A percentile compares a stretch with the other conserved stretches of the same genome.
phyloP scores from a whole-genome alignment of 1,284 basidiomycete species.

The Lignosus rhinocerotis region DNA sequence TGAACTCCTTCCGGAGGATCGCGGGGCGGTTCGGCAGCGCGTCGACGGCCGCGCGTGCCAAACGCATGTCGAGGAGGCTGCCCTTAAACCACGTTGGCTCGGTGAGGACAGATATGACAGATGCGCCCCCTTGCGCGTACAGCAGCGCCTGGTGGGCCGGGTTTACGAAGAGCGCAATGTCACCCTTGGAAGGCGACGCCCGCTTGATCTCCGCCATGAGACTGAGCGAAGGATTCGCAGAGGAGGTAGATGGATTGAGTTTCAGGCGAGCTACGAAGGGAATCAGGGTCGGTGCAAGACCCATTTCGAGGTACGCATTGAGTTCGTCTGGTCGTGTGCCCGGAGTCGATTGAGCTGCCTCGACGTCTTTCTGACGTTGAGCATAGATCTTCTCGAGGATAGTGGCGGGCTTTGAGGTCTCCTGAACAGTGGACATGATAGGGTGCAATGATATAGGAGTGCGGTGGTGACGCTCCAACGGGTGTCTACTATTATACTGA shows the following conservation, averaged over 20 bases:
- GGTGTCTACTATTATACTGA: too few species aligned
- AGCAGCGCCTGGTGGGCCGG: slow-evolving; percentile 84
- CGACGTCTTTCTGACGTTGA: slow-evolving; percentile 59
- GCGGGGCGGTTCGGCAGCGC: slow-evolving; percentile 87
- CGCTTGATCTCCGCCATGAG: slow-evolving; percentile 96
- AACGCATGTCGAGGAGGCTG: slow-evolving; percentile 86
- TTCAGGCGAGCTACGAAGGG: slow-evolving; percentile 50
- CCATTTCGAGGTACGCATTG: slow-evolving; percentile 67
- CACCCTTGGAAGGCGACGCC: slow-evolving; percentile 90
- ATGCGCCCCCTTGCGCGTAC: slow-evolving; percentile 90
- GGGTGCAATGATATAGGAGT: not conserved
- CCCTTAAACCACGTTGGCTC: slow-evolving; percentile 99
- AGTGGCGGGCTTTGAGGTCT: slow-evolving; percentile 57
- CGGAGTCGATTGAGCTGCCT: slow-evolving; percentile 57
- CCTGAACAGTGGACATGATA: slow-evolving; percentile 1
- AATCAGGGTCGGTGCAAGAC: slow-evolving; percentile 80
- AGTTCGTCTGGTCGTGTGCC: slow-evolving; percentile 73
- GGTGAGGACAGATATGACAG: slow-evolving; percentile 93
- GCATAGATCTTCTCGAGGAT: slow-evolving; percentile 75
- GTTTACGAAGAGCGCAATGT: slow-evolving; percentile 74
- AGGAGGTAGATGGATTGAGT: slow-evolving; percentile 54
- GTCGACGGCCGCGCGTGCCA: slow-evolving; percentile 86
- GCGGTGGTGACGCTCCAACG: not conserved
- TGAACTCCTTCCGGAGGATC: slow-evolving; percentile 97
- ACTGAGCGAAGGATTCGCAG: slow-evolving; percentile 50